Evolutionary conservation across 176 grass and related monocot species (phyloP), one percentile per base, ranked within the genome.

Genomic region (Puya raimondii): DNA sequence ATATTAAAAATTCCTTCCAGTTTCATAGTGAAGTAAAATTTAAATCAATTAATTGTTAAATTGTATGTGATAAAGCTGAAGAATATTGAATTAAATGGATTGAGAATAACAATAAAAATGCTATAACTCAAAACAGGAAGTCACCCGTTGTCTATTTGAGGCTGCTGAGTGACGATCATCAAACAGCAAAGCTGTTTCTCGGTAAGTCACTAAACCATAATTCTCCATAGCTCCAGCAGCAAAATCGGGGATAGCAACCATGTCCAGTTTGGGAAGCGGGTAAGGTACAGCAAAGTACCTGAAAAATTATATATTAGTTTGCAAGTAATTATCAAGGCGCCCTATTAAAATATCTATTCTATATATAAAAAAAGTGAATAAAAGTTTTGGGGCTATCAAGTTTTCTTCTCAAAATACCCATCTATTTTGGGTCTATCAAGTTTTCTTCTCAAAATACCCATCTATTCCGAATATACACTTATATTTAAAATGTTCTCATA

Each of bases 241-340:
- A 85, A 92, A 90, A 92, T 90, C 84, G 50, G 93, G 89, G 85
- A 96, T 87, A 47, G 86, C 93, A 81, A 96, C 85, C 93, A 96
- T 96, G 50, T 96, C 93, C 86, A 96, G 82, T 77, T 96, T 96
- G 5, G 93, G 93, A 61, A 96, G 84, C 64, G 89, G 77, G 61
- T 87, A 96, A 49, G 89, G 86, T 54, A 89, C 84, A 76, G 83
- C 81, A 76, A 96, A 96, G 72, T 96, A 96, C 64, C 93, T 96
- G 66, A 33, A 67, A 67, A 81, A 11, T 29, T 67, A 73, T 64
- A 9, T 13, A 78, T 42, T 69, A 49, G 64, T 12, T 50, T 50
- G 48, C 16, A 69, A 50, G 64, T 9, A 11, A 59, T 59, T 18
- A 17, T 18, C 54, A 59, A 59, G 53, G 15, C 21, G 15, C 15